Conservation (phyloP, 257 asterid genomes). For the Buddleja alternifolia region DNA sequence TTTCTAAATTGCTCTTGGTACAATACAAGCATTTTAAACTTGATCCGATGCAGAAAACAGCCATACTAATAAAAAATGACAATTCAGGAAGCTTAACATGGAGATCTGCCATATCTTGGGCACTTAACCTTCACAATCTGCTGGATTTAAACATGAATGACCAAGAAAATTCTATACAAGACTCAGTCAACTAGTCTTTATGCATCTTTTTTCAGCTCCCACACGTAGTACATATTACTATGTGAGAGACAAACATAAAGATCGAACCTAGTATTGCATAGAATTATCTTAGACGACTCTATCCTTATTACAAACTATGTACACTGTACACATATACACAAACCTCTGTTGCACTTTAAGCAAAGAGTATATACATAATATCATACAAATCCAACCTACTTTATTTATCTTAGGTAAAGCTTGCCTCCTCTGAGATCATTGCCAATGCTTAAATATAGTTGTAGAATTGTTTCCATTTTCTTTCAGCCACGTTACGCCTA, state of each 20-base stretch:
- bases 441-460: background rate
- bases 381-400: background rate
- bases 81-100: constrained; percentile 23
- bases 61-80: constrained; percentile 4
- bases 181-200: background rate
- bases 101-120: background rate
- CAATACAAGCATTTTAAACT: constrained; percentile 18
- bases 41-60: constrained; percentile 16
- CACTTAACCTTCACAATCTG: constrained; percentile 20
- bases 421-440: background rate
- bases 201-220: too few relatives aligned
- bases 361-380: background rate
- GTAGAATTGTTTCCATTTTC: constrained; percentile 32
- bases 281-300: background rate
- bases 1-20: background rate
- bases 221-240: too few relatives aligned
- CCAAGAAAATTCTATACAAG: background rate
- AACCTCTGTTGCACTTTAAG: background rate
- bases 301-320: background rate
- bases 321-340: background rate
- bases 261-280: background rate
- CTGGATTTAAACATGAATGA: constrained; percentile 11
- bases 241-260: background rate
- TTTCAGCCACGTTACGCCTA: constrained; percentile 36
- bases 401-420: background rate